phyloP scores from a whole-genome alignment of 2,329 filamentous ascomycete genomes.

The Aspergillus brunneoviolaceus region DNA sequence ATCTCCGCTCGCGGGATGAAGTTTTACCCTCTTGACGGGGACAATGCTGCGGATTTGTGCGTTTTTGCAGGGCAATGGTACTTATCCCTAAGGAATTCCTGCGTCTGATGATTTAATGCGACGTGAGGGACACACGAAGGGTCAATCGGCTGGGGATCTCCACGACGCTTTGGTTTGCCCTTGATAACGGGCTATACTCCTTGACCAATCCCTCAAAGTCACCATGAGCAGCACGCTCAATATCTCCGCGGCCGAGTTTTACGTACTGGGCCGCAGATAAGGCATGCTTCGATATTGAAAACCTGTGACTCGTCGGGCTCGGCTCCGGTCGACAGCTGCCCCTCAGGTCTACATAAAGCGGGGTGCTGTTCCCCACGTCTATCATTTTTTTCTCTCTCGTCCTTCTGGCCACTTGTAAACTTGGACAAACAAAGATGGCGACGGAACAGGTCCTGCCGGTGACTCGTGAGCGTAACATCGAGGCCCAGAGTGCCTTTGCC shows the following conservation, averaged over 20 bases:
- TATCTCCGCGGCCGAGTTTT: background rate
- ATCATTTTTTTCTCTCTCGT: background rate
- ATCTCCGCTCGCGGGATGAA: background rate
- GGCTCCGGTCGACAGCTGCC: background rate
- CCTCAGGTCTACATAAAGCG: background rate
- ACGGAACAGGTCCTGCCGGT: background rate
- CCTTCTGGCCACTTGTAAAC: too few species aligned
- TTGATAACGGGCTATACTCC: background rate
- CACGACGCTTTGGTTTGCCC: background rate
- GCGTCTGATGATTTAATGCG: background rate
- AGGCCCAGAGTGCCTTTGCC: slow-evolving; percentile 8
- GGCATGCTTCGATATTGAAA: background rate
- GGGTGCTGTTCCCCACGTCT: background rate
- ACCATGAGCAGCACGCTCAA: background rate
- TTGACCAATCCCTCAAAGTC: background rate
- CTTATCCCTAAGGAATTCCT: background rate
- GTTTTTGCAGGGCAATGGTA: background rate
- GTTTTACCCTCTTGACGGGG: background rate
- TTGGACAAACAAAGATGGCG: background rate
- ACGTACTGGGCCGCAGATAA: background rate
- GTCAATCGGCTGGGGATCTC: background rate
- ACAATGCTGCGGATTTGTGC: background rate
- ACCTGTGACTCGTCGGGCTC: background rate
- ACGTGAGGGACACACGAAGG: background rate
- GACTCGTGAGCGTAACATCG: slow-evolving; percentile 3